A percentile compares a stretch with the other conserved stretches of the same genome.
Evolutionary conservation across 1,284 basidiomycete genomes (phyloP).

Genomic region (Lentinula novae-zelandiae): DNA sequence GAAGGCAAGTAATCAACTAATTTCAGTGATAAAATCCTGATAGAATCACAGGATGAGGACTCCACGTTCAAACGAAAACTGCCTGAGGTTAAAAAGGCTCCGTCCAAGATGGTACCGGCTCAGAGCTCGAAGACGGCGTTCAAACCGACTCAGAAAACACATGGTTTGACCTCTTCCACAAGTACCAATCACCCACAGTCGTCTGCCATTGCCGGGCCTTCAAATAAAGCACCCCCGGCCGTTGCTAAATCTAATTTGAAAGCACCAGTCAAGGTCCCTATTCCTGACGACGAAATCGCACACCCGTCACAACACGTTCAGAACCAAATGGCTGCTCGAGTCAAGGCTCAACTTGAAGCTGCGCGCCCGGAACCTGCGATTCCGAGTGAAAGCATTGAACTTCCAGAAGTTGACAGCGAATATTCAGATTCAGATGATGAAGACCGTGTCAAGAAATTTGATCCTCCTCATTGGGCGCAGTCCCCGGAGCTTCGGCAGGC

Average conservation of each 20-base stretch:
- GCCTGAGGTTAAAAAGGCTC: conserved; percentile 40
- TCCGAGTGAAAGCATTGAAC: conserved; percentile 79
- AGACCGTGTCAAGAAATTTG: conserved; percentile 64
- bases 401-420: conserved; percentile 92
- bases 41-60: conserved; percentile 51
- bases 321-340: conserved; percentile 63
- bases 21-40: not conserved
- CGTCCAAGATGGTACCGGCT: not conserved
- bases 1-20: conserved; percentile 40
- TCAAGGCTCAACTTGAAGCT: conserved; percentile 62
- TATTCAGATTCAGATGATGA: conserved; percentile 95
- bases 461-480: conserved; percentile 86
- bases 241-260: conserved; percentile 43
- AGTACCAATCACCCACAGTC: conserved; percentile 21
- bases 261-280: conserved; percentile 25
- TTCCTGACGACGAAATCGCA: conserved; percentile 43
- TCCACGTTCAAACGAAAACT: conserved; percentile 67
- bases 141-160: conserved; percentile 34
- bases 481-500: conserved; percentile 80
- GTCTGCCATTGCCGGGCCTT: conserved; percentile 18
- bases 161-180: conserved; percentile 19
- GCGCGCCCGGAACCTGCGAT: conserved; percentile 47
- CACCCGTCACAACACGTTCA: conserved; percentile 64
- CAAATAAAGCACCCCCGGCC: conserved; percentile 12
- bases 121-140: conserved; percentile 51